Percentiles rank a stretch among this genome's conserved stretches.
These are phyloP conservation scores for Nymphaea thermarum DNA, from an alignment of 164 flowering plant genomes.

Conservation along the genomic window DNA sequence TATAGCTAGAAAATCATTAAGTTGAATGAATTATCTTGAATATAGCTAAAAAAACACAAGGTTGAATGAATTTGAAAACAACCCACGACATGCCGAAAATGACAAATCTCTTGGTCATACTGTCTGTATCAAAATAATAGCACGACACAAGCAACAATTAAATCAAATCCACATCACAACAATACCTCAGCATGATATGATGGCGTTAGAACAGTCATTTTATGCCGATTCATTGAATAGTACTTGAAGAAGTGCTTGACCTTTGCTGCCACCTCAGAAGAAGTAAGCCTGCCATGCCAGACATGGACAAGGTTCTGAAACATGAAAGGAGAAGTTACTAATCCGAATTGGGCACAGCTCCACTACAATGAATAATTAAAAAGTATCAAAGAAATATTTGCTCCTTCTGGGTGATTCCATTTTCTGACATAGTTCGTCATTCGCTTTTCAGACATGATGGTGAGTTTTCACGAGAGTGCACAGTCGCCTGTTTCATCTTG, in stretches of 20 bases:
- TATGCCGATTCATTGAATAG: constrained; percentile 93
- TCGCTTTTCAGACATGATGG: too few species aligned
- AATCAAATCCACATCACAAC: neutral
- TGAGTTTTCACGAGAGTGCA: too few species aligned
- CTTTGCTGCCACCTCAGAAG: constrained; percentile 71
- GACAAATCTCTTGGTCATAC: neutral
- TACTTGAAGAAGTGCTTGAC: constrained; percentile 94
- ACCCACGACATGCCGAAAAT: neutral
- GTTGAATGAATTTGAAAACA: neutral
- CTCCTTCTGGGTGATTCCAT: too few species aligned
- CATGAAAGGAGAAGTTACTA: neutral
- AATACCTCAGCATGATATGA: constrained; percentile 92
- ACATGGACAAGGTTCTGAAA: constrained; percentile 74
- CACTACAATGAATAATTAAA: too few species aligned
- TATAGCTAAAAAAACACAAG: neutral
- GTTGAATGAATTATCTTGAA: neutral
- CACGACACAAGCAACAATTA: neutral
- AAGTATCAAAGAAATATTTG: too few species aligned
- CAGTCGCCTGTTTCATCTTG: too few species aligned
- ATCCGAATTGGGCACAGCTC: too few species aligned
- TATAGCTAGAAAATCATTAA: neutral
- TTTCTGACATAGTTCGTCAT: too few species aligned
- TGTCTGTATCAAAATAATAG: neutral
- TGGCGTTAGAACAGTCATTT: constrained; percentile 92
- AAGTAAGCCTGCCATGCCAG: constrained; percentile 67